These are phyloP conservation scores for Astragalus membranaceus DNA, from an alignment of 306 rosid genomes.

Conservation along the genomic window DNA sequence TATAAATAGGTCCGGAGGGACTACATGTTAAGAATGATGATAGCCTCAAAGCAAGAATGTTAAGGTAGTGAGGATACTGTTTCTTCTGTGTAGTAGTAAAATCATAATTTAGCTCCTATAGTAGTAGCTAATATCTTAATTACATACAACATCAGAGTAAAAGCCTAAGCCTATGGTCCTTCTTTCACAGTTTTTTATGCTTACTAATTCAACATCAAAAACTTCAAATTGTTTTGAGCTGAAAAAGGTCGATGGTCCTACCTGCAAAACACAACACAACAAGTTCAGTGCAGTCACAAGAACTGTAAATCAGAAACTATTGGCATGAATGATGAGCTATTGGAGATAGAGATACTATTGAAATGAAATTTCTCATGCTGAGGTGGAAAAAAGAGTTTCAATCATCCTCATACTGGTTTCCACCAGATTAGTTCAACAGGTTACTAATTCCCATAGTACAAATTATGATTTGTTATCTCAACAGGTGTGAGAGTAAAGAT, in stretches of 20 bases:
- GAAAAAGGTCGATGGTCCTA: conserved; percentile 97
- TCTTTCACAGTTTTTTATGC: conserved; percentile 72
- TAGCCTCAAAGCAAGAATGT: conserved; percentile 2
- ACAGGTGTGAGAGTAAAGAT: too few species aligned
- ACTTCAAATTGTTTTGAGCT: conserved; percentile 95
- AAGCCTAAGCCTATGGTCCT: conserved; percentile 84
- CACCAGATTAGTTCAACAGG: background rate
- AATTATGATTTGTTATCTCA: background rate
- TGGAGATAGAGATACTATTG: background rate
- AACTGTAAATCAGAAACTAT: background rate
- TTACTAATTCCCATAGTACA: background rate
- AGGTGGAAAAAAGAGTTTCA: too few species aligned
- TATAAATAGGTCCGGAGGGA: too few species aligned
- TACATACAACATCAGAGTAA: conserved; percentile 86
- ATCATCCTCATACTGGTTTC: too few species aligned
- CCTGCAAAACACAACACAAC: conserved; percentile 46
- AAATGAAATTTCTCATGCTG: too few species aligned
- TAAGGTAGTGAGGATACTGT: too few species aligned
- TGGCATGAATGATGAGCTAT: background rate
- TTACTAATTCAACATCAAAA: conserved; percentile 78
- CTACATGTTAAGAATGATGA: background rate
- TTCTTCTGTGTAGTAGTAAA: too few species aligned
- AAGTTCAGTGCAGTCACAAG: background rate
- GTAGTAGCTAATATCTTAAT: conserved; percentile 15
- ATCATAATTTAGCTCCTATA: background rate